Evolutionary conservation across 2,329 filamentous ascomycete genomes (phyloP).

Genomic region (Sporothrix pseudoabietina): DNA sequence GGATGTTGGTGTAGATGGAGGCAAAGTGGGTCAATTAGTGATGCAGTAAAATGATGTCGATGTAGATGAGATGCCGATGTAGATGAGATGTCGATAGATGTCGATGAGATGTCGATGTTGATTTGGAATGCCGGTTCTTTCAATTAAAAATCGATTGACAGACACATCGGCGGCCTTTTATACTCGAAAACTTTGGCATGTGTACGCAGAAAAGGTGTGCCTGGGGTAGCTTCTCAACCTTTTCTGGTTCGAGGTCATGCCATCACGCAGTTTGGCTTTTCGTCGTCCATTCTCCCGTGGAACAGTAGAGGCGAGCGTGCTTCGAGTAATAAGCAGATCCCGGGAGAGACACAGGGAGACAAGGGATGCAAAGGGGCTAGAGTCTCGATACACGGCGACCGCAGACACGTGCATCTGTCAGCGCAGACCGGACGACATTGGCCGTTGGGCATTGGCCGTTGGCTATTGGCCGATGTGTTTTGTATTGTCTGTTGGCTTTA

Average conservation of each 20-base stretch:
- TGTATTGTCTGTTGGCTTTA: not conserved
- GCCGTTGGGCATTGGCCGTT: not conserved
- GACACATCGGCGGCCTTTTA: not conserved
- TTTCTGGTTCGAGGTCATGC: not conserved
- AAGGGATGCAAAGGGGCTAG: not conserved
- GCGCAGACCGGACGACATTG: not conserved
- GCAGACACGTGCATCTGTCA: conserved; percentile 7
- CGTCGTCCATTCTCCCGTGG: not conserved
- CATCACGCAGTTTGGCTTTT: not conserved
- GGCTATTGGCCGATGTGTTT: not conserved
- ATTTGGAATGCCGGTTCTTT: not conserved
- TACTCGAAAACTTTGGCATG: not conserved
- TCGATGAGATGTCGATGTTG: not conserved
- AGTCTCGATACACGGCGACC: not conserved
- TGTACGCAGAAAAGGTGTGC: conserved; percentile 15
- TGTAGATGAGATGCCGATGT: too few relatives aligned
- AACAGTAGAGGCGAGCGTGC: not conserved
- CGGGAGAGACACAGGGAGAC: not conserved
- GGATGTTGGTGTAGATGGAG: not conserved
- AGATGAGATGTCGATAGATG: not conserved
- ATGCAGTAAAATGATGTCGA: not conserved
- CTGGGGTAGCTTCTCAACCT: not conserved
- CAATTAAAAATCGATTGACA: not conserved
- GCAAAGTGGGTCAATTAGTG: not conserved
- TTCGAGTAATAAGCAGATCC: conserved; percentile 13